Conservation (phyloP, 2,329 filamentous ascomycete genomes). For the Didymella sp. region DNA sequence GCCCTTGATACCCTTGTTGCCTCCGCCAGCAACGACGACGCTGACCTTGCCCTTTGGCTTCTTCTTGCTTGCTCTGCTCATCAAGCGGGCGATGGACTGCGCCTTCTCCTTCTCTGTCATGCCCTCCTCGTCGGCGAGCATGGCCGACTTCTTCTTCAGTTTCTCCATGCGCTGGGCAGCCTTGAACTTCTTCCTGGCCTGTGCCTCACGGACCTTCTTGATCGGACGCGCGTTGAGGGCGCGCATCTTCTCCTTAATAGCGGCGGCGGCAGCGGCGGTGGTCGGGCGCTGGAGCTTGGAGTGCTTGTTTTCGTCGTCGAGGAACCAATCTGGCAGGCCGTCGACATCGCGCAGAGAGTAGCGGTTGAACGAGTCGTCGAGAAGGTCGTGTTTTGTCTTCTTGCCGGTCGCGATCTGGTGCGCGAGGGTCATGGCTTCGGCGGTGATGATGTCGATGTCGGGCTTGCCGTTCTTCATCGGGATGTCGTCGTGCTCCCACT, state of each 20-base stretch:
- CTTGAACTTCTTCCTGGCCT: conserved; percentile 96
- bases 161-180: conserved; percentile 90
- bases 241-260: conserved; percentile 93
- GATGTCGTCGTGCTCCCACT: conserved; percentile 73
- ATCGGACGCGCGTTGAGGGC: conserved; percentile 95
- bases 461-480: conserved; percentile 67
- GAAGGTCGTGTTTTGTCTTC: conserved; percentile 76
- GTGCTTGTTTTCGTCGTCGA: conserved; percentile 88
- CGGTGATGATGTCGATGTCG: conserved; percentile 99
- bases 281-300: conserved; percentile 88
- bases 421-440: conserved; percentile 96
- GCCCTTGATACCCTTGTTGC: conserved; percentile 84
- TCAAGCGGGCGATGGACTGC: conserved; percentile 78
- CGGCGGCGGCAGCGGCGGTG: conserved; percentile 83
- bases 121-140: conserved; percentile 86
- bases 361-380: conserved; percentile 94
- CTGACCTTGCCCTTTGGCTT: conserved; percentile 84
- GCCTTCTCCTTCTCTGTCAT: conserved; percentile 98
- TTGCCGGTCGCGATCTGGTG: conserved; percentile 89
- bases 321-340: conserved; percentile 95
- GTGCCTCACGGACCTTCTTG: conserved; percentile 98
- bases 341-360: conserved; percentile 89
- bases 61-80: conserved; percentile 82
- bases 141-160: conserved; percentile 93
- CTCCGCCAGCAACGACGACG: conserved; percentile 85